These are phyloP conservation scores for Populus trichocarpa DNA, from an alignment of 441 rosid species.

Conservation along the genomic window DNA sequence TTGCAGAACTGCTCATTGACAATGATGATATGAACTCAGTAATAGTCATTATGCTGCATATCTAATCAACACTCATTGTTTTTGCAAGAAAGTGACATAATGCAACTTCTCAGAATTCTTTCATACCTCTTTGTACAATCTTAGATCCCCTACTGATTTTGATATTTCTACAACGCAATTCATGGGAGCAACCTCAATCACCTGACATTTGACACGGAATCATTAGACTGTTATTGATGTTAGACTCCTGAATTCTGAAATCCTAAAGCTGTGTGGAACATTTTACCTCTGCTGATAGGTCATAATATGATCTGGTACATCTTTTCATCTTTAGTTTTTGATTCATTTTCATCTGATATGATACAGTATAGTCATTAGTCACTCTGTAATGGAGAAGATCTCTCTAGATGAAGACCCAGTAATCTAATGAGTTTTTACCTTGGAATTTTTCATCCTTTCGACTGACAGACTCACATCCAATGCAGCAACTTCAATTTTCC, in stretches of 20 bases:
- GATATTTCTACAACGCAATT: slow-evolving; percentile 87
- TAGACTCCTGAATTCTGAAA: not conserved
- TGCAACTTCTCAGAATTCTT: not conserved
- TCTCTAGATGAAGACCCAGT: slow-evolving; percentile 2
- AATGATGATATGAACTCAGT: slow-evolving; percentile 8
- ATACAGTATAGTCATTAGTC: slow-evolving; percentile 6
- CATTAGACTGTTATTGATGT: slow-evolving; percentile 7
- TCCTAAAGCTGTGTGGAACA: not conserved
- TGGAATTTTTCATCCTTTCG: slow-evolving; percentile 54
- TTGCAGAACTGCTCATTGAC: slow-evolving; percentile 67
- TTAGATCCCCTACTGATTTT: slow-evolving; percentile 70
- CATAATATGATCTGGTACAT: slow-evolving; percentile 52
- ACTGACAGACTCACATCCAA: slow-evolving; percentile 58
- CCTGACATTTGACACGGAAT: slow-evolving; percentile 31
- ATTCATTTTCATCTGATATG: slow-evolving; percentile 67
- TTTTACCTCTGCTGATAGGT: slow-evolving; percentile 80
- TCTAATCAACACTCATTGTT: not conserved
- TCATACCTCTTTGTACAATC: slow-evolving; percentile 67
- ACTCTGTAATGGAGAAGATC: not conserved
- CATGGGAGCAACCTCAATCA: slow-evolving; percentile 73
- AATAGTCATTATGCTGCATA: slow-evolving; percentile 6
- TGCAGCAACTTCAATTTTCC: slow-evolving; percentile 88
- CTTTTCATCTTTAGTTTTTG: slow-evolving; percentile 54
- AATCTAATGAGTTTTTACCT: slow-evolving; percentile 40
- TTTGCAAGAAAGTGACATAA: not conserved